phyloP scores from a whole-genome alignment of 768 basidiomycete genomes.

The Serendipita indica region DNA sequence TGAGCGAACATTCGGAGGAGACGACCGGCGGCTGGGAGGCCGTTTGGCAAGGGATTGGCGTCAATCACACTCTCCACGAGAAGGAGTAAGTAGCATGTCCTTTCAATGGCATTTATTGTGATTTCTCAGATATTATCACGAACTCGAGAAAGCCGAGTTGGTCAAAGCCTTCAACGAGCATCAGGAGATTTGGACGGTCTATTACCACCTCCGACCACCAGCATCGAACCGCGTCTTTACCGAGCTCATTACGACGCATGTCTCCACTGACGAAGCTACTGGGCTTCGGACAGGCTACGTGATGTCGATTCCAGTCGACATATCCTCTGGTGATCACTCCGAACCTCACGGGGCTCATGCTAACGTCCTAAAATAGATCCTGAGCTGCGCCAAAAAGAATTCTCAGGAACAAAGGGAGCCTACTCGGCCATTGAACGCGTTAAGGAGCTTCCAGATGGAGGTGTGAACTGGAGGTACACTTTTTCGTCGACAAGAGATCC shows the following conservation, averaged over 20 bases:
- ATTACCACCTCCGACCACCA: background rate
- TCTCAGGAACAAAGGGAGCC: background rate
- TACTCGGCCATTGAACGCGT: background rate
- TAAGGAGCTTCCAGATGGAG: constrained; percentile 3
- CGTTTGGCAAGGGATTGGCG: background rate
- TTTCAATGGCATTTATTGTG: background rate
- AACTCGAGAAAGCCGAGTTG: background rate
- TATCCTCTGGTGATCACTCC: no score
- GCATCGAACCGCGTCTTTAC: background rate
- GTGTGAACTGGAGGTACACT: background rate
- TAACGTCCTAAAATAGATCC: no score
- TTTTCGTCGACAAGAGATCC: background rate
- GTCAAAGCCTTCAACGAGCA: background rate
- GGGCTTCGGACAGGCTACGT: constrained; percentile 5
- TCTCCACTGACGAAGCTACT: background rate
- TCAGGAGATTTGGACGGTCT: background rate
- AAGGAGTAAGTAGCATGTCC: background rate
- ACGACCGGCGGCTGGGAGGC: background rate
- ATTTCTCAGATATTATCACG: background rate
- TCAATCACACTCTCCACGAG: background rate
- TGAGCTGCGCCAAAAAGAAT: background rate
- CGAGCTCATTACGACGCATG: background rate
- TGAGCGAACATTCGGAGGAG: background rate
- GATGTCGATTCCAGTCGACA: background rate
- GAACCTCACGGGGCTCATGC: no score